phyloP scores from a whole-genome alignment of 139 green algal genomes.

The Tetradesmus obliquus region DNA sequence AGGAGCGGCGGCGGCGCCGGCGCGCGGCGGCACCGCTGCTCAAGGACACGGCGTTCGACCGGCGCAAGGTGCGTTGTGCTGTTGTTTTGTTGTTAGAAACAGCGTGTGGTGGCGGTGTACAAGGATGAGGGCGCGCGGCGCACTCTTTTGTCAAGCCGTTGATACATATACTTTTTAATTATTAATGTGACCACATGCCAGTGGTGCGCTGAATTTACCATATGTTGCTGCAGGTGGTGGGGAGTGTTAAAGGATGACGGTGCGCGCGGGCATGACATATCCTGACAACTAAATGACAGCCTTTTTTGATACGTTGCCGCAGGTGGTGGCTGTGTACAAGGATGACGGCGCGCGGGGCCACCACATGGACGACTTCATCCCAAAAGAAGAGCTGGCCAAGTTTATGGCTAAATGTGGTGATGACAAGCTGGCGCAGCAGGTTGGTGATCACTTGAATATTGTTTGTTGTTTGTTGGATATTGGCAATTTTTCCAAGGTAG shows the following conservation, averaged over 20 bases:
- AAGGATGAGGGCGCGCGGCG: conserved; percentile 69
- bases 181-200: background rate
- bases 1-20: conserved; percentile 23
- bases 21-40: conserved; percentile 50
- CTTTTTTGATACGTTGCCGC: conserved; percentile 36
- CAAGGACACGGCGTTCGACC: conserved; percentile 74
- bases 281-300: background rate
- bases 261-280: conserved; percentile 75
- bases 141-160: background rate
- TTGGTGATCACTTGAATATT: too few relatives aligned
- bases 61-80: conserved; percentile 53
- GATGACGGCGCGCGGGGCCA: conserved; percentile 71
- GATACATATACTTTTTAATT: background rate
- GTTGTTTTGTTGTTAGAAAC: background rate
- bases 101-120: conserved; percentile 63
- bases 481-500: conserved; percentile 64
- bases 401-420: conserved; percentile 71
- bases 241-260: conserved; percentile 59
- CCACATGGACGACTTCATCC: conserved; percentile 87
- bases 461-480: background rate
- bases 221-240: background rate
- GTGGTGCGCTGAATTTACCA: background rate
- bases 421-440: conserved; percentile 38
- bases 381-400: conserved; percentile 78
- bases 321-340: conserved; percentile 71